phyloP scores from a whole-genome alignment of 2,329 filamentous ascomycete genomes.

The Fusarium haematococcum region DNA sequence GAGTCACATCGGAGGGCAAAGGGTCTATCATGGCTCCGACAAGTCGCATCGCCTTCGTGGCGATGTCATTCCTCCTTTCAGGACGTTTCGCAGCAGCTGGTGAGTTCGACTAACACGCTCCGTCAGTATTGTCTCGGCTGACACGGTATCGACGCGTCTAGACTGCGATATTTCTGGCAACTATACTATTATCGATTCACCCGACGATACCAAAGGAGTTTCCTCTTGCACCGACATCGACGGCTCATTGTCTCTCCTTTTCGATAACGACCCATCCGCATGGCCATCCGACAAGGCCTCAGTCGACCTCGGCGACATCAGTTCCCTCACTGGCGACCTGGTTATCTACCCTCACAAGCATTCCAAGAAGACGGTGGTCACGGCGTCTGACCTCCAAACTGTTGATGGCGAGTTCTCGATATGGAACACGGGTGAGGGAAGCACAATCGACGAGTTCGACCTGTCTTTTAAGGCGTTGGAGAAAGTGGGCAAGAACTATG shows the following conservation, averaged over 20 bases:
- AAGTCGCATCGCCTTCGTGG: constrained; percentile 40
- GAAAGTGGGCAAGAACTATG: constrained; percentile 37
- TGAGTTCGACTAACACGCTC: constrained; percentile 15
- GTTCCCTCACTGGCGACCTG: constrained; percentile 37
- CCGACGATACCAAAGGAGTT: constrained; percentile 33
- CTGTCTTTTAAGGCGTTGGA: constrained; percentile 37
- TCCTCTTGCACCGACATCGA: constrained; percentile 42
- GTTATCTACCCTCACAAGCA: constrained; percentile 42
- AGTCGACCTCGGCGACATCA: constrained; percentile 41
- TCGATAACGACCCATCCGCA: constrained; percentile 37
- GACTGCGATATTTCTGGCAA: constrained; percentile 44
- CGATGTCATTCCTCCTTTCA: constrained; percentile 40
- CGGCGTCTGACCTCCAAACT: constrained; percentile 36
- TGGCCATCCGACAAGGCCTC: constrained; percentile 41
- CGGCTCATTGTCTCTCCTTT: constrained; percentile 44
- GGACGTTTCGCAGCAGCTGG: constrained; percentile 38
- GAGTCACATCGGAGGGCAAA: constrained; percentile 32
- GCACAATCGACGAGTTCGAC: constrained; percentile 31
- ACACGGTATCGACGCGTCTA: constrained; percentile 17
- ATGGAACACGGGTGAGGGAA: constrained; percentile 36
- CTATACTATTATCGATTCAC: constrained; percentile 43
- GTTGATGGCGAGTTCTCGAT: constrained; percentile 40
- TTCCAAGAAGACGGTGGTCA: constrained; percentile 40
- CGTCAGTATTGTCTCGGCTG: neutral
- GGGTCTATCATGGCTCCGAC: constrained; percentile 39